Base-by-base conservation (phyloP, 768 basidiomycete species). In the Terana coerulea region DNA sequence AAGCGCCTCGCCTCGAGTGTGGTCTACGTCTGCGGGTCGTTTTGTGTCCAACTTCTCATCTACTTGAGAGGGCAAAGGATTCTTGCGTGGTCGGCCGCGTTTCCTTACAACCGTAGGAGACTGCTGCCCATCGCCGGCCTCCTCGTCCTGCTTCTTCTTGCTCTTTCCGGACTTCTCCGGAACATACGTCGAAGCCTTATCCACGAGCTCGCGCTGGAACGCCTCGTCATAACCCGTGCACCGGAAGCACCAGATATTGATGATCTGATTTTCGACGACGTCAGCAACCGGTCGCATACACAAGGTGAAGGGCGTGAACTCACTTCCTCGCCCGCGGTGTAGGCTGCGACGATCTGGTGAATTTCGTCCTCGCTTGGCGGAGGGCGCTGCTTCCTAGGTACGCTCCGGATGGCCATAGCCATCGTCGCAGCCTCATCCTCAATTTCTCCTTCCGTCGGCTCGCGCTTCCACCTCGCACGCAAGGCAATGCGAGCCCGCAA, bases 151-250 rank as follows among this genome's bases (percentile, higher is more conserved):
- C 3, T n/a, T 28, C 7, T 12, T n/a, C 22, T 14, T 40, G 17
- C 47, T 14, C 5, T 28, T n/a, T n/a, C n/a, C n/a, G n/a, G n/a
- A 22, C n/a, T n/a, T 35, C 33, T 14, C 17, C 9, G 47, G 35
- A 6, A 49, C 34, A 25, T 36, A 51, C 14, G 21, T 14, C 14
- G 7, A 22, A 34, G 37, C 44, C 41, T 49, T 43, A 21, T 25
- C 12, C 14, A 47, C 53, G n/a, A 54, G 41, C 24, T 48, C 47
- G 2, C 42, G 41, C 25, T 54, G 53, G 33, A 54, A 54, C 5
- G 48, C 48, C n/a, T 43, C 48, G 36, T 50, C 53, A 33, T 54
- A 54, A 4, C 41, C 41, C 7, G 50, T 49, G 22, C 53, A 54
- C 25, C 35, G 25, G 33, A 54, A 46, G 39, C 47, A 25, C 47